A percentile compares a stretch with the other conserved stretches of the same genome.
Conservation (phyloP, 2,329 filamentous ascomycete species). For the Mycosphaerelloides madeirae region DNA sequence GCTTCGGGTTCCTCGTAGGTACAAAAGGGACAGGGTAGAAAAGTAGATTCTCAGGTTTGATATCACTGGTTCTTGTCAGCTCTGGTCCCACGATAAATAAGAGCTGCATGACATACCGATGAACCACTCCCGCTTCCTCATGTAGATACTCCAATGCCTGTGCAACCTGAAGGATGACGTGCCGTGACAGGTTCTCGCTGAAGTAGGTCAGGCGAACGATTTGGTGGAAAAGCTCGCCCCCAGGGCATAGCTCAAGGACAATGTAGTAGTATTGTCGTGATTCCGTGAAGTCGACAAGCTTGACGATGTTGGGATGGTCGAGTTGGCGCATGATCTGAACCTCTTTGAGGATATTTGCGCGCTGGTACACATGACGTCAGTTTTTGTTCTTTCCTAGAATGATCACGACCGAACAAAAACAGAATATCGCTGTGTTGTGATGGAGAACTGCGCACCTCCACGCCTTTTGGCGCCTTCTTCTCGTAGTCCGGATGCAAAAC, state of each 20-base stretch:
- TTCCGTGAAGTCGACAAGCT: conserved; percentile 88
- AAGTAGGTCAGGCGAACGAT: conserved; percentile 98
- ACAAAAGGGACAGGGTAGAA: conserved; percentile 83
- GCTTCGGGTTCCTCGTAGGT: conserved; percentile 74
- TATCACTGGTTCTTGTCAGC: conserved; percentile 63
- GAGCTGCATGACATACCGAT: conserved; percentile 63
- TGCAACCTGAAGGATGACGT: conserved; percentile 94
- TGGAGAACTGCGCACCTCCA: conserved; percentile 72
- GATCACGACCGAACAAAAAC: conserved; percentile 8
- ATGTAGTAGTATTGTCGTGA: conserved; percentile 97
- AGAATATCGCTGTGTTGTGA: conserved; percentile 7
- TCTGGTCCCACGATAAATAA: background rate
- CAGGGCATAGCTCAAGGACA: conserved; percentile 87
- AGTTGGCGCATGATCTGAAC: conserved; percentile 98
- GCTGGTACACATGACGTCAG: conserved; percentile 54
- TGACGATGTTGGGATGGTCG: conserved; percentile 93
- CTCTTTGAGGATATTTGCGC: conserved; percentile 96
- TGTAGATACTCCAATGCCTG: conserved; percentile 90
- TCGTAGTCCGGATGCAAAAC: conserved; percentile 96
- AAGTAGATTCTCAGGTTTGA: conserved; percentile 95
- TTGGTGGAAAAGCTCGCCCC: conserved; percentile 96
- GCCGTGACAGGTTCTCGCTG: conserved; percentile 88
- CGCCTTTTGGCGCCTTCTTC: conserved; percentile 77
- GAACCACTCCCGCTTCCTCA: conserved; percentile 90
- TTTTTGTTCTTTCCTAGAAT: conserved; percentile 20